These are phyloP conservation scores for Talaromyces nanjingensis DNA, from an alignment of 495 filamentous ascomycete species.

Conservation along the genomic window DNA sequence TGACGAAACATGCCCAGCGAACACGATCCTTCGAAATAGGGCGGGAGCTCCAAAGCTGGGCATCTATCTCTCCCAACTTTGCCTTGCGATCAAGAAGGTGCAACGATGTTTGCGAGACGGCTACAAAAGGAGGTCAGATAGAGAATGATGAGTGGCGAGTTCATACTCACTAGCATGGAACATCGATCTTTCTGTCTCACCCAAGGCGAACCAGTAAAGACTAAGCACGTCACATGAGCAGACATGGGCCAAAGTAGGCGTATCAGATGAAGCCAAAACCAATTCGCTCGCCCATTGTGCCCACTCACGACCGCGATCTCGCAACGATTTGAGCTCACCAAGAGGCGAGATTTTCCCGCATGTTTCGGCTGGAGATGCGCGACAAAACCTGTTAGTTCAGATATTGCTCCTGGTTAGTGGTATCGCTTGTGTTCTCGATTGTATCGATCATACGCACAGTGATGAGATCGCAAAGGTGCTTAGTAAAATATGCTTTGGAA, in stretches of 20 bases:
- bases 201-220: conserved; percentile 4
- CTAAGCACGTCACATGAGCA: conserved; percentile 26
- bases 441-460: conserved; percentile 1
- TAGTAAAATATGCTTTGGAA: neutral
- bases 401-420: neutral
- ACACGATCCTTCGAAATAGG: neutral
- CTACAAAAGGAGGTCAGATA: neutral
- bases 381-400: neutral
- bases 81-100: conserved; percentile 1
- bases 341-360: neutral
- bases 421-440: neutral
- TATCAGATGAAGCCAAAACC: conserved; percentile 31
- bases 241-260: conserved; percentile 66
- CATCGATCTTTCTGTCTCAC: neutral
- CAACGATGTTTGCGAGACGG: neutral
- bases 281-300: conserved; percentile 2
- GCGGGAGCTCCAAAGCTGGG: neutral
- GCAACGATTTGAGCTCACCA: neutral
- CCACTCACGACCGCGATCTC: conserved; percentile 2
- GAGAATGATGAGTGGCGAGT: neutral
- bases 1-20: conserved; percentile 2
- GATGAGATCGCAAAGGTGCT: conserved; percentile 2
- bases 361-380: neutral
- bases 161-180: neutral
- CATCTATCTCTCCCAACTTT: neutral